Conservation (phyloP, 2,329 filamentous ascomycete genomes). For the Lasiodiplodia gonubiensis region DNA sequence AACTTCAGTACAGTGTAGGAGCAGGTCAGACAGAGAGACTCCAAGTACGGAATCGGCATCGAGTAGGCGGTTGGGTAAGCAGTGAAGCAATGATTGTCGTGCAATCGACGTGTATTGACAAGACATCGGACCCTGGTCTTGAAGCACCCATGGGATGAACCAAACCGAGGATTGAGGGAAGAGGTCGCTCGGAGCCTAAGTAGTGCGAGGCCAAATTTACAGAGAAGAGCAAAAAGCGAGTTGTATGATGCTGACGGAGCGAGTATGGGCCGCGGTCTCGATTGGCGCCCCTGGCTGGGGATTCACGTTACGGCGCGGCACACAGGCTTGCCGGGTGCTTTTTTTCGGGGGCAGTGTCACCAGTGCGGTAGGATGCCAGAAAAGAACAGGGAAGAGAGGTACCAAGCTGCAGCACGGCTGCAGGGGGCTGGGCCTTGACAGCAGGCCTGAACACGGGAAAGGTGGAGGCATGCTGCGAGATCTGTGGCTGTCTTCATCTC, state of each 20-base stretch:
- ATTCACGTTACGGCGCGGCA: constrained; percentile 13
- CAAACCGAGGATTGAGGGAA: neutral
- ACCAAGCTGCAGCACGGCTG: neutral
- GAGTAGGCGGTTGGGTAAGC: neutral
- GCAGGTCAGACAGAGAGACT: neutral
- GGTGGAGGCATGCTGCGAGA: constrained; percentile 4
- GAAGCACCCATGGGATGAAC: neutral
- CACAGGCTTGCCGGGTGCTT: constrained; percentile 2
- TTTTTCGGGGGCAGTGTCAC: constrained; percentile 21
- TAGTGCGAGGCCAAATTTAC: neutral
- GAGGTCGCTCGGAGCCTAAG: neutral
- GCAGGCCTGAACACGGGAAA: neutral
- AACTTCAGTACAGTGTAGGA: neutral
- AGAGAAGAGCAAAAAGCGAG: neutral
- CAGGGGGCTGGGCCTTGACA: neutral
- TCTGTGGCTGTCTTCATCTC: constrained; percentile 20
- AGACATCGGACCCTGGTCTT: constrained; percentile 5
- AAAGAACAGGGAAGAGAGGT: constrained; percentile 5
- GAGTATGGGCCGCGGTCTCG: constrained; percentile 6
- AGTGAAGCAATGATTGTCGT: neutral
- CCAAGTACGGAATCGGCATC: neutral
- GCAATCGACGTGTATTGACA: neutral
- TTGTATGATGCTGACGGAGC: neutral
- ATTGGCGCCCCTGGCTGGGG: constrained; percentile 15
- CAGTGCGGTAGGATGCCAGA: constrained; percentile 9